Evolutionary conservation across 2,329 filamentous ascomycete species (phyloP).

Genomic region (Fusarium circinatum): DNA sequence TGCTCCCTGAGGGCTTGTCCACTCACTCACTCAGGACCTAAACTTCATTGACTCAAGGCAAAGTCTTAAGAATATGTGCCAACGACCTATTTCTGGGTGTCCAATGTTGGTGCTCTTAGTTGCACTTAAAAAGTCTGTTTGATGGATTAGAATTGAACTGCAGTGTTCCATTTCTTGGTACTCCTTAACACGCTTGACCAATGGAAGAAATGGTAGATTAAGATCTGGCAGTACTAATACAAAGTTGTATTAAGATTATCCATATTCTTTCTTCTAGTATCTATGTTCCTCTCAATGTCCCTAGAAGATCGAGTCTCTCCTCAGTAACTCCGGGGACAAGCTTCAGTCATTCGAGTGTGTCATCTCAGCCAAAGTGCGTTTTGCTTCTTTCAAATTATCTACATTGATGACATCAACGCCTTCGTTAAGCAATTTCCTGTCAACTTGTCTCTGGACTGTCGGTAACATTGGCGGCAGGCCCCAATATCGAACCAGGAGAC

Average conservation of each 20-base stretch:
- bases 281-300: not conserved
- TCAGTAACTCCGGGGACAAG: not conserved
- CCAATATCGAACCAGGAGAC: constrained; percentile 70
- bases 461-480: constrained; percentile 67
- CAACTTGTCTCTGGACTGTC: constrained; percentile 63
- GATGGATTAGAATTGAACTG: fast-evolving
- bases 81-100: not conserved
- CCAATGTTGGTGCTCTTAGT: not conserved
- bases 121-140: not conserved
- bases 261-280: not conserved
- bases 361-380: constrained; percentile 17
- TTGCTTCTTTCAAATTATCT: constrained; percentile 63
- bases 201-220: not conserved
- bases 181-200: too few species aligned
- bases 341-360: not conserved
- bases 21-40: not conserved
- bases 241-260: not conserved
- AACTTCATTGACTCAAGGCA: not conserved
- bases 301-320: not conserved
- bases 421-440: constrained; percentile 64
- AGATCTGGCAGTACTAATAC: not conserved
- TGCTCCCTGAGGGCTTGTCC: not conserved
- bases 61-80: not conserved
- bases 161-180: not conserved
- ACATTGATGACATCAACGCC: constrained; percentile 71